These are phyloP conservation scores for Pichia scutulata DNA, from an alignment of 805 yeast species.

Conservation along the genomic window DNA sequence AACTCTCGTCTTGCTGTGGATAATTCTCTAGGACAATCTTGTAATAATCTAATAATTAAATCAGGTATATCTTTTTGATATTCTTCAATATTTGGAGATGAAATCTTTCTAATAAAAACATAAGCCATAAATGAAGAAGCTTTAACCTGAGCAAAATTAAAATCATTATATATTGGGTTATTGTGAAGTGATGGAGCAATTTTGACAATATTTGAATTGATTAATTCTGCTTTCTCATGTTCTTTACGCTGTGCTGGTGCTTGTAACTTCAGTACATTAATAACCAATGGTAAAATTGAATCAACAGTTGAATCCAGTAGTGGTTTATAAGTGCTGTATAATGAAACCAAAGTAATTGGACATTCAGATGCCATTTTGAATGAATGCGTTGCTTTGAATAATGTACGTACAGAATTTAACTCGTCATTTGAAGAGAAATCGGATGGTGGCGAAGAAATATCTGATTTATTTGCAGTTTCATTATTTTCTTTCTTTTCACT, in stretches of 20 bases:
- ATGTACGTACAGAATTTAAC: slow-evolving; percentile 34
- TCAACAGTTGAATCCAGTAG: slow-evolving; percentile 66
- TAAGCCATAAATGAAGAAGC: slow-evolving; percentile 94
- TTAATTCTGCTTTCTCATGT: slow-evolving; percentile 46
- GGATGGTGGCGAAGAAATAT: not conserved
- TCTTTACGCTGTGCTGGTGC: slow-evolving; percentile 75
- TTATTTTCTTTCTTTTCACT: not conserved
- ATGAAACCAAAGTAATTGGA: slow-evolving; percentile 91
- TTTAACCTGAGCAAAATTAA: slow-evolving; percentile 87
- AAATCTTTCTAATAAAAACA: slow-evolving; percentile 77
- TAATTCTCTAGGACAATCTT: slow-evolving; percentile 92
- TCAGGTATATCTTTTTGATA: slow-evolving; percentile 72
- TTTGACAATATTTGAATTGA: slow-evolving; percentile 55
- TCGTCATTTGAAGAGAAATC: slow-evolving; percentile 36
- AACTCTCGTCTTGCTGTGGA: slow-evolving; percentile 89
- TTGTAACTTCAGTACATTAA: slow-evolving; percentile 65
- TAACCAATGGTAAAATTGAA: slow-evolving; percentile 71
- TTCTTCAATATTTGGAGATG: slow-evolving; percentile 53
- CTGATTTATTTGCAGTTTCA: not conserved
- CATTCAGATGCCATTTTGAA: slow-evolving; percentile 93
- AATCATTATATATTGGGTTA: slow-evolving; percentile 76
- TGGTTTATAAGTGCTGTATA: slow-evolving; percentile 80
- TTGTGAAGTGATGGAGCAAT: slow-evolving; percentile 71
- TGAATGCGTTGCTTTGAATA: slow-evolving; percentile 66
- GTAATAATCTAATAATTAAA: slow-evolving; percentile 72